These are phyloP conservation scores for Umbelopsis sp. DNA, from an alignment of 192 early-diverging fungal species.

Conservation along the genomic window DNA sequence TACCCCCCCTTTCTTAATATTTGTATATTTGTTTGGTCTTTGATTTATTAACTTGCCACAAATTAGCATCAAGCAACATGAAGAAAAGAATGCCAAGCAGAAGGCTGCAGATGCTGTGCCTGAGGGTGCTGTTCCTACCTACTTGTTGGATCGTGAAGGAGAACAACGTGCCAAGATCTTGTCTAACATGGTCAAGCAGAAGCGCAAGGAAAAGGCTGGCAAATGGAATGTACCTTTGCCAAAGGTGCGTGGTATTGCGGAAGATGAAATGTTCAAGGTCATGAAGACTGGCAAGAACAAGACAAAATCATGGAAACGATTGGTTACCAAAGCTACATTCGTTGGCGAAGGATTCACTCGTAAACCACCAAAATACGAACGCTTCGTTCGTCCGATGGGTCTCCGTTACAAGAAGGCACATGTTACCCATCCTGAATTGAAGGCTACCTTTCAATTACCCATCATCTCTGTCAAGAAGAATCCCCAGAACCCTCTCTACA, in stretches of 20 bases:
- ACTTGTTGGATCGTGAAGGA: constrained; percentile 97
- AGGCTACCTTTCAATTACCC: constrained; percentile 94
- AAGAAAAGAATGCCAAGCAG: constrained; percentile 95
- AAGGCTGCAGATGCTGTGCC: constrained; percentile 89
- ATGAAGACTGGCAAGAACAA: constrained; percentile 92
- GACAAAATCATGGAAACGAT: constrained; percentile 96
- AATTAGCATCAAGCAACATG: constrained; percentile 91
- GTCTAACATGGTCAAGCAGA: constrained; percentile 99
- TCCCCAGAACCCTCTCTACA: constrained; percentile 93
- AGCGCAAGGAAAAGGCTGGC: constrained; percentile 99
- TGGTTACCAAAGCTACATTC: constrained; percentile 99
- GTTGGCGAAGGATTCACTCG: constrained; percentile 99
- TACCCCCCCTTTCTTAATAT: constrained; percentile 5
- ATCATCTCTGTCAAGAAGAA: constrained; percentile 99
- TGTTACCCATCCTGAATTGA: constrained; percentile 98
- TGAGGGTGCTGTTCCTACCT: constrained; percentile 96
- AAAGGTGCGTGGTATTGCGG: constrained; percentile 97
- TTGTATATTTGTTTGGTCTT: not conserved
- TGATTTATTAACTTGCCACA: not conserved
- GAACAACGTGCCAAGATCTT: constrained; percentile 96
- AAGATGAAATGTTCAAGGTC: constrained; percentile 99
- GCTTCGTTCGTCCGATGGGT: constrained; percentile 97
- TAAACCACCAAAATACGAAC: constrained; percentile 99
- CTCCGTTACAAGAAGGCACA: constrained; percentile 98
- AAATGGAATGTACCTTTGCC: constrained; percentile 98